Conservation (phyloP, 2,329 filamentous ascomycete genomes). For the Mariannaea sp. region DNA sequence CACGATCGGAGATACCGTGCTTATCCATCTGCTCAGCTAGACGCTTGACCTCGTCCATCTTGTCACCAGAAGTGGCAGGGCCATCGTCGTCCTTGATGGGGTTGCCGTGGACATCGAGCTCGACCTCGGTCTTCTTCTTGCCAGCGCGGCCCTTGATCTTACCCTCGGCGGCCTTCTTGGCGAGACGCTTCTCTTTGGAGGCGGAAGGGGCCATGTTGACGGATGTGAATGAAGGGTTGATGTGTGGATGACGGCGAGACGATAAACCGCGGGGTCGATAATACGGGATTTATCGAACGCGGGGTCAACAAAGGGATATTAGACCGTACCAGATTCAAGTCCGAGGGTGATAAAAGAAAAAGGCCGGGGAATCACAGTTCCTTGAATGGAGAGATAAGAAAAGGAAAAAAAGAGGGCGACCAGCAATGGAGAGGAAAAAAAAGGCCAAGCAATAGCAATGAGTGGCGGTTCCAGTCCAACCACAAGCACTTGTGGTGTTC, state of each 20-base stretch:
- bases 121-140: constrained; percentile 69
- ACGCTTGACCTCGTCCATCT: constrained; percentile 82
- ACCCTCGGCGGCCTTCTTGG: constrained; percentile 73
- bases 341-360: constrained; percentile 24
- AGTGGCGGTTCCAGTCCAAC: constrained; percentile 38
- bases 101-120: constrained; percentile 68
- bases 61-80: constrained; percentile 71
- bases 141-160: constrained; percentile 70
- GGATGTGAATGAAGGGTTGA: constrained; percentile 24
- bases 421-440: constrained; percentile 32
- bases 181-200: constrained; percentile 73
- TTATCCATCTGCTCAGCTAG: constrained; percentile 93
- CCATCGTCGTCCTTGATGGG: constrained; percentile 59
- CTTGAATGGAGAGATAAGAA: constrained; percentile 23
- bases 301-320: constrained; percentile 19
- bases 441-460: constrained; percentile 32
- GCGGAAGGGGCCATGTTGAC: constrained; percentile 66
- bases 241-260: constrained; percentile 10
- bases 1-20: constrained; percentile 93
- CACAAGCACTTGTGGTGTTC: constrained; percentile 31
- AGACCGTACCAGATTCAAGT: constrained; percentile 30
- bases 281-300: constrained; percentile 34
- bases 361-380: constrained; percentile 34
- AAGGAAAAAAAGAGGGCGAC: constrained; percentile 24
- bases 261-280: constrained; percentile 36